phyloP scores from a whole-genome alignment of 345 rosid genomes.

The Rhodomyrtus tomentosa region DNA sequence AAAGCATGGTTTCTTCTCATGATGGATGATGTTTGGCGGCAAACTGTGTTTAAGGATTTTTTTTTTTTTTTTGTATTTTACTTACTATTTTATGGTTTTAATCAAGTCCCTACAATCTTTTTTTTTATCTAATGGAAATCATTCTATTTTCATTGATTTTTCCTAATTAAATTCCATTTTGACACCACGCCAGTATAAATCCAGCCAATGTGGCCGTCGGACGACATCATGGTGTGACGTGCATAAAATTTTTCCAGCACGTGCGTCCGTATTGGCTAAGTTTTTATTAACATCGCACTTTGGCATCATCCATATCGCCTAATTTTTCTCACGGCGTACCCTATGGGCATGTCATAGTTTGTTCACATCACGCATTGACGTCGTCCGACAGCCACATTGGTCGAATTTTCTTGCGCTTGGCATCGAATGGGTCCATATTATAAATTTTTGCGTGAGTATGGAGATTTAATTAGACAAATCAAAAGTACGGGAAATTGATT shows the following conservation, averaged over 20 bases:
- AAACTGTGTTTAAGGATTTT: neutral
- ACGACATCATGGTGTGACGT: neutral
- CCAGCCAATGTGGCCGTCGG: rapidly evolving
- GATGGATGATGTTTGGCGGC: neutral
- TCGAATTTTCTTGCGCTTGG: neutral
- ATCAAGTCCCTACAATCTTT: neutral
- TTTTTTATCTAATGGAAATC: neutral
- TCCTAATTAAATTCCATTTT: neutral
- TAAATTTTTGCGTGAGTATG: neutral
- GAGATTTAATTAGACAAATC: neutral
- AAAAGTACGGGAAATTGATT: neutral
- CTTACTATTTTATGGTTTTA: neutral
- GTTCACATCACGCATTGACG: neutral
- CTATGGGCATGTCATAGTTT: neutral
- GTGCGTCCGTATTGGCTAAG: rapidly evolving
- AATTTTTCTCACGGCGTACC: neutral
- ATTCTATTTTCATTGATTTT: neutral
- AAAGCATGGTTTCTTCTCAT: neutral
- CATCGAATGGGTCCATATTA: neutral
- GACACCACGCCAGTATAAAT: neutral
- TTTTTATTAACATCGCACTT: neutral
- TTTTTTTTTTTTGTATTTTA: neutral
- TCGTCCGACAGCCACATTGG: neutral
- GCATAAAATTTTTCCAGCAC: rapidly evolving
- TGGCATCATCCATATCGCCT: no score